Base-by-base conservation (phyloP, 441 rosid species). In the Gossypium schwendimanii region DNA sequence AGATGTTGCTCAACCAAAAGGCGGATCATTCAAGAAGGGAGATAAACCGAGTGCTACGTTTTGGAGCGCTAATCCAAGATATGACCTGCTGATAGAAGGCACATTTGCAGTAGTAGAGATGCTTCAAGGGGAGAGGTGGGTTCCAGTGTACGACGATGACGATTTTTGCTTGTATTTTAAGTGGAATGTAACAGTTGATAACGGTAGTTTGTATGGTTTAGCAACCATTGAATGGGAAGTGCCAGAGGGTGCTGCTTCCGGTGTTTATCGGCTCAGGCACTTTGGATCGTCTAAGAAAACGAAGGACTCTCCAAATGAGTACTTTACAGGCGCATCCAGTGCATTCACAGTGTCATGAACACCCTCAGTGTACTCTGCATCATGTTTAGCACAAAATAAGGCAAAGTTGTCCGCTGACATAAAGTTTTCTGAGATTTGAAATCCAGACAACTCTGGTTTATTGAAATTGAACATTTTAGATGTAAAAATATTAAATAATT, bases 41-140 rank as follows among this genome's bases (percentile, higher is more conserved):
- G 87, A 81, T 49, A 78, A 28, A 68, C 75, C 73, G 23, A 83
- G 78, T 20, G 87, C 85, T 59, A 78, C 79, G 6, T 88, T 85
- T 59, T 88, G 85, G 88, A 84, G 88, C 17, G 81, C 89, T 0
- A 81, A 87, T 69, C 91, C 91, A 1, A 87, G 87, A 65, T 82
- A 84, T 54, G 93, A 84, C 73, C 75, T 84, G 20, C 61, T 88
- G 66, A 87, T 86, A n/a, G 88, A 83, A 73, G 93, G 89, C 54
- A 84, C 91, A 4, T 87, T 81, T 70, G 83, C 84, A 0, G 88
- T 82, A 7, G 87, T 83, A 6, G 90, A 88, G 74, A 85, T 72
- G 81, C 88, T 89, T 23, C 79, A 70, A 52, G 80, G 74, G 31
- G n/a, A 73, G 18, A 31, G 71, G 6, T 89, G 91, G 89, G 57